Base-by-base conservation (phyloP, 1,284 basidiomycete species). In the Leccinum pseudoinsigne region DNA sequence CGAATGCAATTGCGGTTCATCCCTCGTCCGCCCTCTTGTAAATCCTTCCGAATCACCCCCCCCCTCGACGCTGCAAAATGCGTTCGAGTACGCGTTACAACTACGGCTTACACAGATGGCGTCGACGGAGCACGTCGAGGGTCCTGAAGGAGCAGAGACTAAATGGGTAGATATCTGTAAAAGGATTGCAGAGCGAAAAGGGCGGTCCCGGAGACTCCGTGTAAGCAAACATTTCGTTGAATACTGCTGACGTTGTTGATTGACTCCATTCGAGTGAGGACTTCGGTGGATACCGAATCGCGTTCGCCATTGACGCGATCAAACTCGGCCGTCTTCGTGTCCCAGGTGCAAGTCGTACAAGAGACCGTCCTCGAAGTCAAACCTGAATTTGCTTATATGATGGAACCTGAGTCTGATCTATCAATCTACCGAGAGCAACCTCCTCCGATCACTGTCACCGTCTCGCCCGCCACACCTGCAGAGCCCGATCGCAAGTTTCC, bases 81-180 rank as follows among this genome's bases (percentile, higher is more conserved):
- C 82, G 5, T 91, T 96, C 66, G 92, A 93, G 69, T 82, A 91
- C 61, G 88, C 92, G 28, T 79, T 98, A 59, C 91, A 96, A 74
- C 78, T 99, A 45, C 83, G 95, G 50, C 92, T 97, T 84, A 93
- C 95, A 1, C 89, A 94, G 72, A 88, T 93, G 60, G 86, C 90
- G 4, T 79, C 98, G 56, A 83, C 86, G 14, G 97, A 99, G 78
- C 85, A 90, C 58, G 84, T 92, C 21, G 90, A 94, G 53, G 97
- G 97, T 0, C 84, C 93, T 0, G 94, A 97, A 68, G 86, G 87
- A 53, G 96, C 95, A 0, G 89, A 93, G 62, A 80, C 82, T 26
- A 89, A 87, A 65, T 95, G 96, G 85, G 82, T 95, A 36, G 92
- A 94, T 54, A 82, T 96, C 2, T 97, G 98, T 75, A 80, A 85